Evolutionary conservation across 805 yeast genomes (phyloP).

Genomic region (Cyberlindnera mississippiensis): DNA sequence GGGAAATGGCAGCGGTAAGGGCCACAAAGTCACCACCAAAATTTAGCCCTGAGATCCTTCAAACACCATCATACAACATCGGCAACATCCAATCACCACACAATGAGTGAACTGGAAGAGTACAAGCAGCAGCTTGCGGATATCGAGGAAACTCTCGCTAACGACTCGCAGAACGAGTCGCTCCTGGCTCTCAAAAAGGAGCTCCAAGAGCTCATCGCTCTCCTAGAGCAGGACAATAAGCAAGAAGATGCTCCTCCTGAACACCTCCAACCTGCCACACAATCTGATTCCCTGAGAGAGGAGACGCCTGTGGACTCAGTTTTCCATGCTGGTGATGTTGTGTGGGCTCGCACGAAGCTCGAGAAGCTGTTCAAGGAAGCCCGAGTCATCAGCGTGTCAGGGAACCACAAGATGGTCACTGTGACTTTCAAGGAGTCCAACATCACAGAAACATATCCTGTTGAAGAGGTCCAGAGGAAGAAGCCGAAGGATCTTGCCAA

Average conservation of each 20-base stretch:
- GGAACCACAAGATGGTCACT: slow-evolving; percentile 15
- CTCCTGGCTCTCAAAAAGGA: slow-evolving; percentile 16
- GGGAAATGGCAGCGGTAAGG: slow-evolving; percentile 1
- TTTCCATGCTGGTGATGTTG: slow-evolving; percentile 11
- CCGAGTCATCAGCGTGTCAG: slow-evolving; percentile 17
- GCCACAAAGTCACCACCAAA: not conserved
- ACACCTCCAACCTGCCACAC: not conserved
- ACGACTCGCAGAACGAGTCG: slow-evolving; percentile 17
- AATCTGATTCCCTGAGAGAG: not conserved
- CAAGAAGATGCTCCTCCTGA: not conserved
- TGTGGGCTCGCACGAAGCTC: slow-evolving; percentile 15
- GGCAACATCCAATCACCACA: not conserved
- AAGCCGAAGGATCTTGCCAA: slow-evolving; percentile 16
- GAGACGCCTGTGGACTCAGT: not conserved
- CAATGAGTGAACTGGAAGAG: slow-evolving; percentile 22
- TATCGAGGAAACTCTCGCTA: slow-evolving; percentile 13
- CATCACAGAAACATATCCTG: slow-evolving; percentile 11
- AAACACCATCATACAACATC: too few species aligned
- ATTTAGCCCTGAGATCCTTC: too few species aligned
- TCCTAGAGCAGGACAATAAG: slow-evolving; percentile 9
- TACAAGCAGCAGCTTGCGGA: slow-evolving; percentile 18
- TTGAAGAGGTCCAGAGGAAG: slow-evolving; percentile 9
- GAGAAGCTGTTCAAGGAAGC: slow-evolving; percentile 13
- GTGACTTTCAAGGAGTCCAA: slow-evolving; percentile 12
- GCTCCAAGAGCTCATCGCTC: slow-evolving; percentile 14